Evolutionary conservation across 106 monocot species (phyloP), one percentile per base, ranked within the genome.

Genomic region (Acorus gramineus): DNA sequence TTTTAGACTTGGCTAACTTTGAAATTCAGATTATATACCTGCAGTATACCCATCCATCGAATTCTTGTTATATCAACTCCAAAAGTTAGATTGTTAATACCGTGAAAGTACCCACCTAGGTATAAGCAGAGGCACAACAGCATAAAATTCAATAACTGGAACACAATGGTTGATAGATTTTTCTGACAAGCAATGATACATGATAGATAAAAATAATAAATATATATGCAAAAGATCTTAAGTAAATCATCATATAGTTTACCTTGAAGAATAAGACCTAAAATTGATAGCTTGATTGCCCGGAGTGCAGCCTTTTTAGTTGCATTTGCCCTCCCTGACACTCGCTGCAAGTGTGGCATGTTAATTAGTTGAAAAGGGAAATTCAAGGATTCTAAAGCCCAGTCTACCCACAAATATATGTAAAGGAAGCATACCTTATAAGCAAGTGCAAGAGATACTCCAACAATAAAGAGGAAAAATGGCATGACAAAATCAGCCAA

Each of bases 1-100:
- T 28, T 28, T 28, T 28, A 28, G 28, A 28, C 0, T 28, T 28
- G 28, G 28, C 28, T 28, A 28, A 28, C 28, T 28, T 28, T 28
- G 28, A 28, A 28, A 28, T 28, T 28, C 4, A 61, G 28, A 14
- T 53, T 2, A 5, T 60, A 50, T 45, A 68, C 75, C 68, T 75
- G 75, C 42, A 75, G 75, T 55, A 75, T 68, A 56, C 75, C 75
- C 75, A 75, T 68, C 68, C 67, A 67, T 55, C 75, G 60, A 5
- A 75, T 75, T 3, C 12, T 56, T 12, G 55, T 62, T 2, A 75
- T 55, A 55, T 75, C 75, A 42, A 75, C 75, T 55, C 75, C 75
- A 50, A 54, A 75, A 11, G 75, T 75, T 50, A 75, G 62, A 49
- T 75, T 56, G 11, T 75, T 75, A 28, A 75, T 49, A 11, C 75